A percentile compares a stretch with the other conserved stretches of the same genome.
Conservation (phyloP, 768 basidiomycete species). For the Auricularia auricula-judae region DNA sequence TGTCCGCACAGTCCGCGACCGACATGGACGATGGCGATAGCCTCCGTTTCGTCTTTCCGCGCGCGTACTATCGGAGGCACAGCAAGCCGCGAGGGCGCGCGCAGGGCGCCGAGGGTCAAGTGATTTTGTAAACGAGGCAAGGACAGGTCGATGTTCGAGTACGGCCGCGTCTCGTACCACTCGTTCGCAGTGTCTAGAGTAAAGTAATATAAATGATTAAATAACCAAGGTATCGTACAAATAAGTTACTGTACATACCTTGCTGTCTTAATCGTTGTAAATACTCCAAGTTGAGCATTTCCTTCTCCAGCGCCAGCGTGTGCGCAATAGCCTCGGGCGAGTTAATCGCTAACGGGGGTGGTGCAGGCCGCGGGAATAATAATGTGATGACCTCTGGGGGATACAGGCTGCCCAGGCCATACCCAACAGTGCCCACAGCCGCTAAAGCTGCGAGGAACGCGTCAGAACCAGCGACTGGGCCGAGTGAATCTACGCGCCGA, state of each 20-base stretch:
- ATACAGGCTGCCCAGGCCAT: constrained; percentile 52
- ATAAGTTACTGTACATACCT: neutral
- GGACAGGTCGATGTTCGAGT: constrained; percentile 23
- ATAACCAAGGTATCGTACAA: neutral
- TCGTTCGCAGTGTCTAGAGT: constrained; percentile 30
- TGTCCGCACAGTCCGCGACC: constrained; percentile 85
- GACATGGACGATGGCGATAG: constrained; percentile 62
- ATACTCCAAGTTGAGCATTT: constrained; percentile 53
- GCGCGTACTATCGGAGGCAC: constrained; percentile 67
- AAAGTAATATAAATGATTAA: constrained; percentile 6
- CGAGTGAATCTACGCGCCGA: neutral
- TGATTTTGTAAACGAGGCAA: constrained; percentile 72
- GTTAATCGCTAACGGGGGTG: constrained; percentile 49
- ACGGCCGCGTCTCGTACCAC: constrained; percentile 77
- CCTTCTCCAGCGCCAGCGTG: constrained; percentile 49
- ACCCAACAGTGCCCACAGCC: constrained; percentile 19
- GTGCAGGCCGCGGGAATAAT: constrained; percentile 67
- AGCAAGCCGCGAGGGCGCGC: constrained; percentile 80
- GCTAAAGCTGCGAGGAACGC: constrained; percentile 1
- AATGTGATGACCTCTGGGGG: constrained; percentile 56
- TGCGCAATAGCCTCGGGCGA: constrained; percentile 49
- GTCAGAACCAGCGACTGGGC: neutral
- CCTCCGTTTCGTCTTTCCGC: constrained; percentile 65
- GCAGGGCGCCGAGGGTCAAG: constrained; percentile 73
- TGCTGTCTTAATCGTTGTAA: constrained; percentile 41